Evolutionary conservation across 2,329 filamentous ascomycete species (phyloP).

Genomic region (Triangularia verruculosa): DNA sequence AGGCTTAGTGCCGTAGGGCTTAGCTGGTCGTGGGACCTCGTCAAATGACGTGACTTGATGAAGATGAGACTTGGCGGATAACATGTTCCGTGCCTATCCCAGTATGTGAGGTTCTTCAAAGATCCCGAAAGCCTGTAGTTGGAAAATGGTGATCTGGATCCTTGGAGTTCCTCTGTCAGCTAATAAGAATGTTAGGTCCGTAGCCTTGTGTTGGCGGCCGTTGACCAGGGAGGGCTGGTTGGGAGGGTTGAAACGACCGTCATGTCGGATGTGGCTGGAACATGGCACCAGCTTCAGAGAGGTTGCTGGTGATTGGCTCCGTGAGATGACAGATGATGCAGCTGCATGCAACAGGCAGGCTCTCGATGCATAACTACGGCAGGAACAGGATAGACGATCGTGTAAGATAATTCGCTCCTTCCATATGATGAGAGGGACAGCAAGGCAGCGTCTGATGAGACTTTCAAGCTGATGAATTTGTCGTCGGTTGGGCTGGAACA

Average conservation of each 20-base stretch:
- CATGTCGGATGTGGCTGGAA: not conserved
- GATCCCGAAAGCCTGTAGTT: not conserved
- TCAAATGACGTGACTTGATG: conserved; percentile 13
- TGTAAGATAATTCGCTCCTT: not conserved
- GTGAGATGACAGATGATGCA: not conserved
- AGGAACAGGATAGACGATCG: not conserved
- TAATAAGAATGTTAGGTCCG: no score
- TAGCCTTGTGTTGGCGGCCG: not conserved
- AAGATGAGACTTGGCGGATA: not conserved
- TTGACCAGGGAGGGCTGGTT: not conserved
- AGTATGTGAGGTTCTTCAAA: not conserved
- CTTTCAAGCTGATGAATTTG: no score
- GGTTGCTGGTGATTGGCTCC: not conserved
- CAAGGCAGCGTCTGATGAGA: not conserved
- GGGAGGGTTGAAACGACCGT: not conserved
- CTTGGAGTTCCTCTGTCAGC: not conserved
- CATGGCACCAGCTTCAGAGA: not conserved
- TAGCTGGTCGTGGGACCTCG: conserved; percentile 4
- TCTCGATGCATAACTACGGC: not conserved
- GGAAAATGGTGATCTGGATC: not conserved
- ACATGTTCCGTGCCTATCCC: not conserved
- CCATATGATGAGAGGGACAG: not conserved
- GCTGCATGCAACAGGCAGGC: not conserved
- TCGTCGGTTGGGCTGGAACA: not conserved
- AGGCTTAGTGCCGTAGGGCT: conserved; percentile 17